Percentiles rank a stretch among this genome's conserved stretches.
Conservation (phyloP, 1,139 yeast species). For the Sugiyamaella grinbergsii region DNA sequence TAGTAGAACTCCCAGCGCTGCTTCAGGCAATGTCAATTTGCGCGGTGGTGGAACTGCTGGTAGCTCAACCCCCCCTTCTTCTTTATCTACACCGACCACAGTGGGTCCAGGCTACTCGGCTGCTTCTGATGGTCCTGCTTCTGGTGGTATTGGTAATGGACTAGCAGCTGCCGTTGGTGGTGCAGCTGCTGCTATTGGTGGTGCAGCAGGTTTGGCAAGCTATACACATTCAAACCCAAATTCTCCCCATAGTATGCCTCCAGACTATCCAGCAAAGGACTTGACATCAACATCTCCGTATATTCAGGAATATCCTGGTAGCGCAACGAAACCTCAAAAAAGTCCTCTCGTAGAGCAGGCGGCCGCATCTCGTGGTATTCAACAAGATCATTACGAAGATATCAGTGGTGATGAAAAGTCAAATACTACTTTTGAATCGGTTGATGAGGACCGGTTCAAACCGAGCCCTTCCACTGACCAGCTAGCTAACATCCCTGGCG, state of each 20-base stretch:
- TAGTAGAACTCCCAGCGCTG: constrained; percentile 15
- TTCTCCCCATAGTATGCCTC: not conserved
- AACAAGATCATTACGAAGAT: constrained; percentile 10
- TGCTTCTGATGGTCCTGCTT: constrained; percentile 19
- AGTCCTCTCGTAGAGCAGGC: not conserved
- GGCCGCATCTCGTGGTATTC: too few species aligned
- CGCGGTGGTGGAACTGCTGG: constrained; percentile 2
- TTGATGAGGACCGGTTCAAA: constrained; percentile 22
- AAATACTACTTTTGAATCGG: constrained; percentile 29
- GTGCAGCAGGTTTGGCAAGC: not conserved
- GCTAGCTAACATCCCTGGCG: constrained; percentile 29
- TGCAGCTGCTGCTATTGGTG: constrained; percentile 6
- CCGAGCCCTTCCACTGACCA: constrained; percentile 10
- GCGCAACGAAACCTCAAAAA: too few species aligned
- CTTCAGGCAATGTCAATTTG: constrained; percentile 8
- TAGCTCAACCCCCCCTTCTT: constrained; percentile 10
- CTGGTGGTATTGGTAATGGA: not conserved
- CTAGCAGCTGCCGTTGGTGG: not conserved
- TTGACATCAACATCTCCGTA: not conserved
- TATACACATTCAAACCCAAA: not conserved
- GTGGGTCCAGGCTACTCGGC: constrained; percentile 24
- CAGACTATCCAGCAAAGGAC: not conserved
- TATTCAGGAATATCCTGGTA: not conserved
- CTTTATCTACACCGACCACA: constrained; percentile 7
- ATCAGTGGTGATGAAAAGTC: constrained; percentile 25